Conservation (phyloP, 257 asterid species). For the Fraxinus americana region DNA sequence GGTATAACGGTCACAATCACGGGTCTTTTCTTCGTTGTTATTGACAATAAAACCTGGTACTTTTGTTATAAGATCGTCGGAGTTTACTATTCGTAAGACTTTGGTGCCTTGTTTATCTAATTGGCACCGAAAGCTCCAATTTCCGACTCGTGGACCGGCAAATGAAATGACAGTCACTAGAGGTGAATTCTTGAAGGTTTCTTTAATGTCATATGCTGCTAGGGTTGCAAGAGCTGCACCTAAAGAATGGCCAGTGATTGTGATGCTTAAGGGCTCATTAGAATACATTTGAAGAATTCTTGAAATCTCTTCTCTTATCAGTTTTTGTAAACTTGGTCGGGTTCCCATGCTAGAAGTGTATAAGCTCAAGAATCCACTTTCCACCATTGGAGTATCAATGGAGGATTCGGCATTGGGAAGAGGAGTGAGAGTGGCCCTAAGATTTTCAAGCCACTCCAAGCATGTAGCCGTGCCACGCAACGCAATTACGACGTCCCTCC, state of each 20-base stretch:
- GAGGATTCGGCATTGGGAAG: slow-evolving; percentile 7
- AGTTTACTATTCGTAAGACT: slow-evolving; percentile 77
- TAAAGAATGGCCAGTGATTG: slow-evolving; percentile 89
- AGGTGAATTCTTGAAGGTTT: slow-evolving; percentile 47
- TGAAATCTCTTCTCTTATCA: slow-evolving; percentile 52
- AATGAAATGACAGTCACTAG: slow-evolving; percentile 82
- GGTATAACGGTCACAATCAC: not conserved
- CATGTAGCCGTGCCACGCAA: slow-evolving; percentile 86
- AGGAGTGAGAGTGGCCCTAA: slow-evolving; percentile 71
- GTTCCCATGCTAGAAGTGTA: slow-evolving; percentile 57
- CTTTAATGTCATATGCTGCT: slow-evolving; percentile 80
- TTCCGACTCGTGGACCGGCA: slow-evolving; percentile 94
- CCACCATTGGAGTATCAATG: slow-evolving; percentile 61
- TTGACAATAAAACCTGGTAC: slow-evolving; percentile 80
- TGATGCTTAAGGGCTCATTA: slow-evolving; percentile 66
- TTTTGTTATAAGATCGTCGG: slow-evolving; percentile 80
- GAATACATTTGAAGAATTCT: slow-evolving; percentile 49
- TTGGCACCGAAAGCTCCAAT: slow-evolving; percentile 59
- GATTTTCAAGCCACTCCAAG: slow-evolving; percentile 85
- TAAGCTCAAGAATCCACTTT: slow-evolving; percentile 83
- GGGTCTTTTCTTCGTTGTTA: slow-evolving; percentile 19
- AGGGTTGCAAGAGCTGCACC: slow-evolving; percentile 97
- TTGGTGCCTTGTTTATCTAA: slow-evolving; percentile 77
- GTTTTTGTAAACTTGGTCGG: slow-evolving; percentile 55
- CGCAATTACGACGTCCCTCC: slow-evolving; percentile 87